These are phyloP conservation scores for Botrytis hyacinthi DNA, from an alignment of 2,329 filamentous ascomycete species.

Conservation along the genomic window DNA sequence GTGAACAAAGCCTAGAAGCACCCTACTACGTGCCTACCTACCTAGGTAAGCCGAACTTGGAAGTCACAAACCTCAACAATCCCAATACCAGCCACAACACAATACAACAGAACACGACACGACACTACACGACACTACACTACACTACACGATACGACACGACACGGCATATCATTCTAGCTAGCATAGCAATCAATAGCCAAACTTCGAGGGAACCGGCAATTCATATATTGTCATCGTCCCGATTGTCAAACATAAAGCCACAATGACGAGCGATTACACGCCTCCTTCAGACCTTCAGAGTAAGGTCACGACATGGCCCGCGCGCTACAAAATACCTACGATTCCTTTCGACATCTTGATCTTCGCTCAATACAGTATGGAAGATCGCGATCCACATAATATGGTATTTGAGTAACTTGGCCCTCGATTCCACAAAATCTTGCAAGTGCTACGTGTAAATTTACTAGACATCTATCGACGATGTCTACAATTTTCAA, in stretches of 20 bases:
- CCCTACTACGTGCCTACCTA: too few species aligned
- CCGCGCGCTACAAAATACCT: constrained; percentile 11
- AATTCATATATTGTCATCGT: background rate
- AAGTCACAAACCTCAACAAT: background rate
- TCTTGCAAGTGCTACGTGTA: background rate
- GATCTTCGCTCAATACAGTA: background rate
- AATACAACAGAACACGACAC: background rate
- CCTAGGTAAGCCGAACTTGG: background rate
- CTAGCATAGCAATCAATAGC: background rate
- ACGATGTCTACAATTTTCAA: background rate
- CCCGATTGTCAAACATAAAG: background rate
- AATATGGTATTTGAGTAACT: background rate
- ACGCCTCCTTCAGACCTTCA: background rate
- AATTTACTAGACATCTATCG: background rate
- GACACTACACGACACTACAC: background rate
- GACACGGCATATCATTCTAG: background rate
- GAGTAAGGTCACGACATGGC: background rate
- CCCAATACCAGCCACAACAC: background rate
- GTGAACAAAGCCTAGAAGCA: background rate
- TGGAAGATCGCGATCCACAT: background rate
- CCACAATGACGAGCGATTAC: constrained; percentile 6
- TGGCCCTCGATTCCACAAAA: background rate
- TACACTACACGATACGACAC: background rate
- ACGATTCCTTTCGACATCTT: constrained; percentile 6
- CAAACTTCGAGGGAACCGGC: background rate